Conservation (phyloP, 73 alveolate species). For the Paraurostyla sp. region DNA sequence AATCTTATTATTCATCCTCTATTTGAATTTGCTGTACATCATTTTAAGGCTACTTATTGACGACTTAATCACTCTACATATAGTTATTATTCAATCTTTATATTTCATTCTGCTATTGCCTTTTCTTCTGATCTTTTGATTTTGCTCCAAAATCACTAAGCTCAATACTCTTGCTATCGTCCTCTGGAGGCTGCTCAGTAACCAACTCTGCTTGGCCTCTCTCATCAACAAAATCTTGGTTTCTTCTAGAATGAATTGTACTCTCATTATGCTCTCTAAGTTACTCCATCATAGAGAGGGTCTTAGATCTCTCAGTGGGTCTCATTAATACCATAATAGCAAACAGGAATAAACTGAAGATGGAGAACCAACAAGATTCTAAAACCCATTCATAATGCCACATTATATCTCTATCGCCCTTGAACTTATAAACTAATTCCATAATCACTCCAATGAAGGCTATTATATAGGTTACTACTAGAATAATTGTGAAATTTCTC, state of each 20-base stretch:
- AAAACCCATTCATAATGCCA: slow-evolving; percentile 43
- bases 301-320: background rate
- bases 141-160: background rate
- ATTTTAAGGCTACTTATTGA: background rate
- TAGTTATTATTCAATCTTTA: slow-evolving; percentile 1
- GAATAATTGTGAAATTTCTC: background rate
- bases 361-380: slow-evolving; percentile 32
- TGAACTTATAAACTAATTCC: background rate
- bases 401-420: background rate
- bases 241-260: background rate
- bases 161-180: background rate
- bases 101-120: background rate
- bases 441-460: background rate
- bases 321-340: slow-evolving; percentile 12
- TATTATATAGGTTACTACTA: background rate
- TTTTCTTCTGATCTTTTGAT: background rate
- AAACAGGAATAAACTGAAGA: background rate
- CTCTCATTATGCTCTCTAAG: background rate
- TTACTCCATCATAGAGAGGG: background rate
- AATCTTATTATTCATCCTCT: too few species aligned
- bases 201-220: slow-evolving; percentile 1
- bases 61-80: background rate
- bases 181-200: background rate
- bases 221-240: background rate
- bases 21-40: background rate